Percentiles rank a stretch among this genome's conserved stretches.
These are phyloP conservation scores for Rhodosporidiobolus odoratus DNA, from an alignment of 768 basidiomycete species.

Conservation along the genomic window DNA sequence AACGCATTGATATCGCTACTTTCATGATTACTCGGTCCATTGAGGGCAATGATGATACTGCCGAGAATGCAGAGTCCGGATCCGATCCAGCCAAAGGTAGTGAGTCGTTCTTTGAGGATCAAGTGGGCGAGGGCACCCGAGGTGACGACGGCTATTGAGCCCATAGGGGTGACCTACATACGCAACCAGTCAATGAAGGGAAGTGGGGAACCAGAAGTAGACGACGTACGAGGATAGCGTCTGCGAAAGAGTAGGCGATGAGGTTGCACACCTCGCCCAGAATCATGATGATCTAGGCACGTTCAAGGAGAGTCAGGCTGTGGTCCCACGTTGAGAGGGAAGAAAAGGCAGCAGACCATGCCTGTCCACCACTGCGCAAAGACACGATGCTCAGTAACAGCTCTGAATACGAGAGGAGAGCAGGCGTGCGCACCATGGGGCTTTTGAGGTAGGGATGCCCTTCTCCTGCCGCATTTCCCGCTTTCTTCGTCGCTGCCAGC, in stretches of 20 bases:
- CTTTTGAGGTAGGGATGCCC: constrained; percentile 94
- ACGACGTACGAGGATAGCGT: constrained; percentile 24
- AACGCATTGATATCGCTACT: constrained; percentile 53
- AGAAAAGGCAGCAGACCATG: constrained; percentile 52
- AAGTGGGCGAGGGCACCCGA: constrained; percentile 75
- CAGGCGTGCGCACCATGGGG: constrained; percentile 53
- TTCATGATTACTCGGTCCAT: constrained; percentile 52
- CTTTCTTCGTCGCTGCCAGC: constrained; percentile 42
- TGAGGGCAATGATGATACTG: constrained; percentile 82
- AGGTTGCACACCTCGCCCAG: constrained; percentile 55
- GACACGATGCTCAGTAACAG: background rate
- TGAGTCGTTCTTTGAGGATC: constrained; percentile 80
- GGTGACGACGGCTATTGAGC: constrained; percentile 91
- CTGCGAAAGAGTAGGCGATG: constrained; percentile 42
- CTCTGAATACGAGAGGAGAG: constrained; percentile 11
- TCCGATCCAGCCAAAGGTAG: constrained; percentile 95
- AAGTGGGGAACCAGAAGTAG: background rate
- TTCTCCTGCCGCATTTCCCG: constrained; percentile 57
- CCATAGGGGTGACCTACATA: constrained; percentile 84
- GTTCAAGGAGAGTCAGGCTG: background rate
- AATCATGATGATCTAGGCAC: constrained; percentile 67
- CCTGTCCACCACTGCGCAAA: constrained; percentile 69
- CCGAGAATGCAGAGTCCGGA: constrained; percentile 85
- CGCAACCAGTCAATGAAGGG: constrained; percentile 37
- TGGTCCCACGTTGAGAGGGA: no score